Percentiles rank a stretch among this genome's conserved stretches.
phyloP scores from a whole-genome alignment of 305 asterid species.

The Fraxinus greggii region DNA sequence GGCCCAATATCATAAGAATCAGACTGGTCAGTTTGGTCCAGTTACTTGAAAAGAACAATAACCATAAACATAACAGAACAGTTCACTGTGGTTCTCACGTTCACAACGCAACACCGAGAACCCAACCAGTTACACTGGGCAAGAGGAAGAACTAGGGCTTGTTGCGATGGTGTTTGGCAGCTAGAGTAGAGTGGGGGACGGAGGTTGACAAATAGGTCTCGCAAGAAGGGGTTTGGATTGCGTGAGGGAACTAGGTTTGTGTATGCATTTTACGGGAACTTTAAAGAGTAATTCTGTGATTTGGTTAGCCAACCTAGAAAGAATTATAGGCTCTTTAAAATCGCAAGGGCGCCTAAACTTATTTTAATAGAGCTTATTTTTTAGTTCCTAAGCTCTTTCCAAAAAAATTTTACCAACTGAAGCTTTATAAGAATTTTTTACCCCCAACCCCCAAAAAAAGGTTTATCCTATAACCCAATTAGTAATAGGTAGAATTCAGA shows the following conservation, averaged over 20 bases:
- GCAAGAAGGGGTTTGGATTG: not conserved
- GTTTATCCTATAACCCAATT: not conserved
- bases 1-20: not conserved
- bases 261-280: not conserved
- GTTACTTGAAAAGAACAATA: not conserved
- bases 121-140: not conserved
- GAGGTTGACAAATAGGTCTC: not conserved
- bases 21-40: not conserved
- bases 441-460: not conserved
- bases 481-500: not conserved
- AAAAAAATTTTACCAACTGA: not conserved
- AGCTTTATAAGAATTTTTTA: not conserved
- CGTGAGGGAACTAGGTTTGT: not conserved
- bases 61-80: not conserved
- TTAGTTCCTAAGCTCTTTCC: not conserved
- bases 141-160: not conserved
- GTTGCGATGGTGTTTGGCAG: not conserved
- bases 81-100: not conserved
- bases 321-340: not conserved
- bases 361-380: not conserved
- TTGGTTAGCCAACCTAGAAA: not conserved
- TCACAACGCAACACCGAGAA: not conserved
- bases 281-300: not conserved
- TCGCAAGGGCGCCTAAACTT: not conserved
- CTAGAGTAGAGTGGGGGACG: not conserved